phyloP scores from a whole-genome alignment of 805 yeast genomes.

The Schizosaccharomyces osmophilus region DNA sequence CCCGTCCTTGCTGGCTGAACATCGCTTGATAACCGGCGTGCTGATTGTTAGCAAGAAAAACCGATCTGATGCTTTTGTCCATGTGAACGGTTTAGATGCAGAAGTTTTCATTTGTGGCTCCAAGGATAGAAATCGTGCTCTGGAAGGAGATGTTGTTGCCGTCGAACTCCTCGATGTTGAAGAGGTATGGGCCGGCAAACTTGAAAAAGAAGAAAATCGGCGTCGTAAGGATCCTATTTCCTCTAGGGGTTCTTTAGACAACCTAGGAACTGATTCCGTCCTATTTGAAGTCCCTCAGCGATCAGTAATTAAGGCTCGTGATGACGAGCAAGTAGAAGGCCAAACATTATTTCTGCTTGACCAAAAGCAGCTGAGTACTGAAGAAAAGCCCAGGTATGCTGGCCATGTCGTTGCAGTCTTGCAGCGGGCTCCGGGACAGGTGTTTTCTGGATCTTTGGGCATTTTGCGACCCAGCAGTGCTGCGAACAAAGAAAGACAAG shows the following conservation, averaged over 20 bases:
- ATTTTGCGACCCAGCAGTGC: constrained; percentile 87
- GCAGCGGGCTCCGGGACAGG: constrained; percentile 90
- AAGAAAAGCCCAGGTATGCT: constrained; percentile 77
- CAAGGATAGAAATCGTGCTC: constrained; percentile 88
- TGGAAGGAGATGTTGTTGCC: constrained; percentile 91
- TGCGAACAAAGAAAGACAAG: constrained; percentile 46
- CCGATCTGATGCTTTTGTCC: constrained; percentile 93
- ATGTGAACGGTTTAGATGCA: constrained; percentile 83
- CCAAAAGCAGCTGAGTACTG: constrained; percentile 87
- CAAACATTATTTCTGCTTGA: constrained; percentile 76
- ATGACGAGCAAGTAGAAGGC: constrained; percentile 96
- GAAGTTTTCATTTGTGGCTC: constrained; percentile 96
- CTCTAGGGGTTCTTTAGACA: neutral
- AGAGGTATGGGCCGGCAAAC: constrained; percentile 91
- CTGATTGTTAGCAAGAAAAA: constrained; percentile 87
- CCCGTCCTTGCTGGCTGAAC: constrained; percentile 72
- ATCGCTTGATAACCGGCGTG: constrained; percentile 75
- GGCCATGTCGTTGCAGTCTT: constrained; percentile 97
- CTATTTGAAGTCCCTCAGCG: constrained; percentile 41
- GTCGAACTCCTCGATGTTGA: constrained; percentile 83
- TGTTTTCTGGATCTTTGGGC: constrained; percentile 65
- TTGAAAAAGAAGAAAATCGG: constrained; percentile 92
- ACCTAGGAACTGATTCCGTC: neutral
- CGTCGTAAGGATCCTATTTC: constrained; percentile 34
- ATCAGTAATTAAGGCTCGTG: constrained; percentile 91